Evolutionary conservation across 306 rosid species (phyloP).

Genomic region (Cucumis melo): DNA sequence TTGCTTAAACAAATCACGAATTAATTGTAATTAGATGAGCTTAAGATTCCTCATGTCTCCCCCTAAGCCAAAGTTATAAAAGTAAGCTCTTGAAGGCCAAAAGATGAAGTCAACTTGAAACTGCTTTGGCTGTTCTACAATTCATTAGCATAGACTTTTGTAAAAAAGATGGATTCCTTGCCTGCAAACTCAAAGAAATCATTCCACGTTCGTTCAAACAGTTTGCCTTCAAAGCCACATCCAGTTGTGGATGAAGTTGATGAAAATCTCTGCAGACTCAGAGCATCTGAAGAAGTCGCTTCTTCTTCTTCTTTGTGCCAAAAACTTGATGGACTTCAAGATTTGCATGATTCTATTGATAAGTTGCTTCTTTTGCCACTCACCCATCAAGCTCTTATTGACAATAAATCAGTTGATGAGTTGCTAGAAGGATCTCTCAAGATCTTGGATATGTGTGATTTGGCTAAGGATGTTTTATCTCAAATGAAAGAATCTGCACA

Average conservation of each 20-base stretch:
- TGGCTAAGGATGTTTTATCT: neutral
- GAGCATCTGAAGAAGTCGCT: neutral
- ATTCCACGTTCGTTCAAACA: constrained; percentile 12
- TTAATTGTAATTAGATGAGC: neutral
- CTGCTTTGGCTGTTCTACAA: neutral
- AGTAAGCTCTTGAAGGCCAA: neutral
- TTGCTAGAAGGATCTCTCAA: neutral
- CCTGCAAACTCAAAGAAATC: neutral
- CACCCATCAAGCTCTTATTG: neutral
- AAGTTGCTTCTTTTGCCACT: neutral
- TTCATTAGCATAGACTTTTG: neutral
- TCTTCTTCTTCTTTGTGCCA: neutral
- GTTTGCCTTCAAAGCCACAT: constrained; percentile 18
- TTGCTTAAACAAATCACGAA: neutral
- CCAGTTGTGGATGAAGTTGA: constrained; percentile 7
- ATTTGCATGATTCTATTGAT: neutral
- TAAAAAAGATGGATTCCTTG: constrained; percentile 5
- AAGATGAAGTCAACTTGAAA: neutral
- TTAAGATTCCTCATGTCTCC: constrained; percentile 5
- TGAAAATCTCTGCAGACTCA: constrained; percentile 9
- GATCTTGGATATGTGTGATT: neutral
- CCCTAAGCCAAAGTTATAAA: neutral
- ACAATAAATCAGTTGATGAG: neutral
- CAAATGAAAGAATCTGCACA: neutral
- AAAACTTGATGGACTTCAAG: neutral